Conservation (phyloP, 1,284 basidiomycete genomes). For the Clitocybe nebularis region DNA sequence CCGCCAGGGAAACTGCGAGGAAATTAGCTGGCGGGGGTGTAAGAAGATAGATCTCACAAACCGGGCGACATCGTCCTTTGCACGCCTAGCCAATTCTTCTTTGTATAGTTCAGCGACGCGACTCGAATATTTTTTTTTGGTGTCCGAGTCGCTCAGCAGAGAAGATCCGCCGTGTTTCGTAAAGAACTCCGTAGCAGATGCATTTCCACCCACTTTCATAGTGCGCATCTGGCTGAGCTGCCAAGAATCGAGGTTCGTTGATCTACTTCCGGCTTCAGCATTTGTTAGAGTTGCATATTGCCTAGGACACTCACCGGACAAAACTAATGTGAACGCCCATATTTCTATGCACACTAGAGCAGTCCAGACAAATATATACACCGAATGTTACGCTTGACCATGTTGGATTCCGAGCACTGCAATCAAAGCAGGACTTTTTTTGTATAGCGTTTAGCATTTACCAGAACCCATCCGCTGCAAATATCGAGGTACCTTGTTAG, state of each 20-base stretch:
- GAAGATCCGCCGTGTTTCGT: slow-evolving; percentile 78
- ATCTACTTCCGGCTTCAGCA: slow-evolving; percentile 45
- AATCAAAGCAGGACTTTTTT: slow-evolving; percentile 90
- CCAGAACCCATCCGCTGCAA: background rate
- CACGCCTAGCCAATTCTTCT: slow-evolving; percentile 83
- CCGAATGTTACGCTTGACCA: slow-evolving; percentile 98
- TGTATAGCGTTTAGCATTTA: slow-evolving; percentile 12
- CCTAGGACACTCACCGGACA: slow-evolving; percentile 72
- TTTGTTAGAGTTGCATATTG: too few relatives aligned
- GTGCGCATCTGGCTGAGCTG: slow-evolving; percentile 86
- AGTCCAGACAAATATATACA: slow-evolving; percentile 97
- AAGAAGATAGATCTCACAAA: slow-evolving; percentile 32
- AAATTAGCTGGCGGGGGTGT: slow-evolving; percentile 3
- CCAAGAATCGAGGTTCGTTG: slow-evolving; percentile 97
- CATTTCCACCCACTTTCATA: slow-evolving; percentile 97
- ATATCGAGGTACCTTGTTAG: slow-evolving; percentile 71
- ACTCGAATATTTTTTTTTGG: slow-evolving; percentile 88
- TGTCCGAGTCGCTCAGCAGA: slow-evolving; percentile 72
- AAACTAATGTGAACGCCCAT: slow-evolving; percentile 99
- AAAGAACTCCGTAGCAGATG: slow-evolving; percentile 88
- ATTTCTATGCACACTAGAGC: slow-evolving; percentile 93
- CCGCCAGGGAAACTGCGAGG: slow-evolving; percentile 64
- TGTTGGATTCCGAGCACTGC: slow-evolving; percentile 93
- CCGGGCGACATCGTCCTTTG: slow-evolving; percentile 76
- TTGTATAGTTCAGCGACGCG: slow-evolving; percentile 86